These are phyloP conservation scores for Ensete glaucum DNA, from an alignment of 176 grass and related monocot genomes.

Conservation along the genomic window DNA sequence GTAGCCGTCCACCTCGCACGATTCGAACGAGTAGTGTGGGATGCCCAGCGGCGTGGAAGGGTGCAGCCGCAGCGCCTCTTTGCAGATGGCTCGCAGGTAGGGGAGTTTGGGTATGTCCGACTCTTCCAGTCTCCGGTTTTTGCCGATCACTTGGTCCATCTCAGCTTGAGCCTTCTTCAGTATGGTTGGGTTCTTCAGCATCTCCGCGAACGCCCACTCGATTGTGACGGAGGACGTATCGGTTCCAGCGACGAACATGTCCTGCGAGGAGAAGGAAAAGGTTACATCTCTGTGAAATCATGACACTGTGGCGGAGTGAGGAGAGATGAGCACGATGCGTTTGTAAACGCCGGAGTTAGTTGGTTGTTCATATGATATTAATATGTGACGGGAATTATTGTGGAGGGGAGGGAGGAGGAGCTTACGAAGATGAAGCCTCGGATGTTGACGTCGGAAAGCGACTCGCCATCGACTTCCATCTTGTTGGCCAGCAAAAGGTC, in stretches of 20 bases:
- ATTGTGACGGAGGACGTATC: slow-evolving; percentile 18
- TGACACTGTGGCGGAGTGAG: too few species aligned
- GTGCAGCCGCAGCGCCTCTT: slow-evolving; percentile 25
- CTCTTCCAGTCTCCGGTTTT: slow-evolving; percentile 17
- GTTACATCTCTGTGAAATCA: not conserved
- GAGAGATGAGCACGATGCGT: too few species aligned
- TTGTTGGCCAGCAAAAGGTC: slow-evolving; percentile 10
- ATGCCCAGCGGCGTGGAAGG: slow-evolving; percentile 20
- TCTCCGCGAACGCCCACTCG: slow-evolving; percentile 24
- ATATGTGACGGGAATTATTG: not conserved
- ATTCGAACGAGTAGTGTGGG: not conserved
- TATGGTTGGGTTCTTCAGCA: slow-evolving; percentile 19
- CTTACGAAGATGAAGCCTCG: slow-evolving; percentile 24
- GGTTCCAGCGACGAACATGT: slow-evolving; percentile 24
- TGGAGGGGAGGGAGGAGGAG: not conserved
- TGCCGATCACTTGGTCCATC: slow-evolving; percentile 15
- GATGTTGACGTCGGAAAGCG: slow-evolving; percentile 28
- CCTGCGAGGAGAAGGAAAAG: not conserved
- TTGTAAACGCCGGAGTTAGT: too few species aligned
- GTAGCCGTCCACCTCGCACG: slow-evolving; percentile 14
- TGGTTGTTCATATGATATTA: not conserved
- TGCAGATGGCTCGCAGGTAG: slow-evolving; percentile 23
- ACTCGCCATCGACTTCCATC: not conserved
- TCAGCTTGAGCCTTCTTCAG: slow-evolving; percentile 18
- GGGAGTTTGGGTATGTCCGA: not conserved